Base-by-base conservation (phyloP, 768 basidiomycete genomes). In the Leccinellum luteum region DNA sequence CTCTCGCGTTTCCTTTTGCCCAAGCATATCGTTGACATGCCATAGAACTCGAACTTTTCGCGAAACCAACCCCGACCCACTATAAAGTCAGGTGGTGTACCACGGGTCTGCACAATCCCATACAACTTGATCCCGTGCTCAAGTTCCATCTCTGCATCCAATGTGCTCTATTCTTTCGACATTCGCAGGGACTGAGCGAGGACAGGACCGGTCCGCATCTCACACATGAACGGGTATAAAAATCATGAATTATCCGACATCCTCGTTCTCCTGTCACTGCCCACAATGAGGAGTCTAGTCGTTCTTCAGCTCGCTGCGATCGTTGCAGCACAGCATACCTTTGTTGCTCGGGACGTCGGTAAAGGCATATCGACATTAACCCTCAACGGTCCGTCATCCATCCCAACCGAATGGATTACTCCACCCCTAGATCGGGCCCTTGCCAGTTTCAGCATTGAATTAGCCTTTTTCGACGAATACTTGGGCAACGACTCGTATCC, bases 401-500 rank as follows among this genome's bases (percentile, higher is more conserved):
- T 81, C 23, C 80, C 81, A 6, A 52, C 52, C 5, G 75, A 76
- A 56, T 60, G 63, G 62, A 80, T 80, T 0, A 82, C 81, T 4
- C 72, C 76, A 15, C 58, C 65, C 9, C 67, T 83, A 3, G 66
- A 78, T 53, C 80, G 78, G 1, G 69, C 79, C 10, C 67, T 83
- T 25, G 80, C 75, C 25, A 81, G 80, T 55, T 83, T 83, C 68
- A 82, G 80, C 60, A 78, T 83, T 50, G 81, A 83, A 68, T 82
- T 79, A 0, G 81, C 80, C 1, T 82, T 79, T 60, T 81, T 82
- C 55, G 79, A 79, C 52, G 76, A 76, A 55, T 82, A 76, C 59
- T 62, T 81, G 12, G 82, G 81, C 8, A 83, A 83, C 58, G 61
- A 60, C 8, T 70, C 76, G 23, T 58, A 66, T 52, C 79, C 80